These are phyloP conservation scores for Dissophora globulifera DNA, from an alignment of 192 early-diverging fungal genomes.

Conservation along the genomic window DNA sequence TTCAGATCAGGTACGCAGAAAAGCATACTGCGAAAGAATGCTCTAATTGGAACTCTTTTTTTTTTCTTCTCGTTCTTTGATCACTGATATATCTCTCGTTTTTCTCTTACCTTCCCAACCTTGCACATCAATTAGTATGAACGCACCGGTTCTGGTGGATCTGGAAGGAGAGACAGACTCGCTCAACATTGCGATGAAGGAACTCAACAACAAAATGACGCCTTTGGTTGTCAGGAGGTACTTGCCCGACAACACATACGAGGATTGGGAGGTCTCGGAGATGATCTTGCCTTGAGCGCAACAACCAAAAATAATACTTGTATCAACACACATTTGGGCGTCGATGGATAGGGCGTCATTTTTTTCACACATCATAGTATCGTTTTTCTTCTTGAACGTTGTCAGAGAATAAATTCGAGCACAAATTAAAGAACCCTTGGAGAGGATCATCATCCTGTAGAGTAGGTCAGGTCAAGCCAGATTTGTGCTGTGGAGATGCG, in stretches of 20 bases:
- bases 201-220: conserved; percentile 92
- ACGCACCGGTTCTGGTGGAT: conserved; percentile 98
- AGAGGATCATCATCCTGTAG: too few relatives aligned
- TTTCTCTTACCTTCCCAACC: too few relatives aligned
- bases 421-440: too few relatives aligned
- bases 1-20: conserved; percentile 81
- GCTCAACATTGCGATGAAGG: conserved; percentile 93
- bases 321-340: neutral
- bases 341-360: too few relatives aligned
- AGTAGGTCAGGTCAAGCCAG: too few relatives aligned
- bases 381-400: too few relatives aligned
- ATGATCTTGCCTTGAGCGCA: conserved; percentile 68
- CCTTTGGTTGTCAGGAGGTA: conserved; percentile 93
- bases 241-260: conserved; percentile 92
- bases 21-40: neutral
- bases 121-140: conserved; percentile 78
- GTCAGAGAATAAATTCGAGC: too few relatives aligned
- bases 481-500: too few relatives aligned
- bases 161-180: conserved; percentile 94
- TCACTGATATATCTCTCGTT: conserved; percentile 2
- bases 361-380: too few relatives aligned
- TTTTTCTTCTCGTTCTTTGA: too few relatives aligned
- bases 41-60: too few relatives aligned
- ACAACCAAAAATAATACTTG: neutral
- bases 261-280: conserved; percentile 95